Evolutionary conservation across 345 rosid species (phyloP).

Genomic region (Excoecaria cochinchinensis): DNA sequence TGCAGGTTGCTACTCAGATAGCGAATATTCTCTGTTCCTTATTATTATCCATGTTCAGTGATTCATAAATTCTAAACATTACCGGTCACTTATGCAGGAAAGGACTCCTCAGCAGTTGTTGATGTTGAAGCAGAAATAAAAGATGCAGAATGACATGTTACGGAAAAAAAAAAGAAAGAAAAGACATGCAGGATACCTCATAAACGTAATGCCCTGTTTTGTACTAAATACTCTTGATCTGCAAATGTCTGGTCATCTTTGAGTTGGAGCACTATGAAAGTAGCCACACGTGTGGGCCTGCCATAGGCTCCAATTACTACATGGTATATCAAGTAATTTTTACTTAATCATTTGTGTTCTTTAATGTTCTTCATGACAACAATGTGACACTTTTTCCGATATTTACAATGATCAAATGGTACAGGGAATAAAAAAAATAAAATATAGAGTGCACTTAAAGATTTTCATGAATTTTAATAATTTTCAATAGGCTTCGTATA

Average conservation of each 20-base stretch:
- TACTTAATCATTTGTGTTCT: neutral
- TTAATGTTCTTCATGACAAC: neutral
- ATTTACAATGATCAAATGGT: too few species aligned
- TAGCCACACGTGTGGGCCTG: neutral
- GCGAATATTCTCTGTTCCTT: neutral
- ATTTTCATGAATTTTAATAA: too few species aligned
- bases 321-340: neutral
- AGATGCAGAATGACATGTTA: too few species aligned
- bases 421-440: too few species aligned
- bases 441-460: too few species aligned
- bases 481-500: too few species aligned
- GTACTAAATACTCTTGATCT: too few species aligned
- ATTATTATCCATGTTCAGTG: neutral
- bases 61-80: neutral
- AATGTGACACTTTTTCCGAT: neutral
- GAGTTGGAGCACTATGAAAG: neutral
- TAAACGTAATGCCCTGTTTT: too few species aligned
- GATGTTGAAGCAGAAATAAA: too few species aligned
- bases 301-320: neutral
- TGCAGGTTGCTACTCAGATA: neutral
- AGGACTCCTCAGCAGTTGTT: slow-evolving; percentile 53
- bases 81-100: slow-evolving; percentile 41
- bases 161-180: too few species aligned
- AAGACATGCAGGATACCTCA: too few species aligned
- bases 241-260: too few species aligned